Evolutionary conservation across 352 stramenopile genomes (phyloP).

Genomic region (Pythium utonaiense): DNA sequence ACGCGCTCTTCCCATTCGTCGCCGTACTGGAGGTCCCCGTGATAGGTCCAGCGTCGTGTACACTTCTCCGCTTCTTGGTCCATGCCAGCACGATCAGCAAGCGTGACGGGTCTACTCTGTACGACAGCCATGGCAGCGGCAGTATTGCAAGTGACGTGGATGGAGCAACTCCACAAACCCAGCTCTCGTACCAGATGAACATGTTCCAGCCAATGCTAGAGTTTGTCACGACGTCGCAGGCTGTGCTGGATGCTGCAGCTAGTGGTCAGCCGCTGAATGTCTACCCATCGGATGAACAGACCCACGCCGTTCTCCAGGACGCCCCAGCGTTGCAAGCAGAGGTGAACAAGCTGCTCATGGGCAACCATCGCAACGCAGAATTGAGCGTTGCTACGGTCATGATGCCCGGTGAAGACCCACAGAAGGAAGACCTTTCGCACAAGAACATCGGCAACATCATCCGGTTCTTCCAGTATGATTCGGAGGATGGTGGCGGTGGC

Average conservation of each 20-base stretch:
- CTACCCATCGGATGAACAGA: conserved; percentile 74
- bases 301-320: conserved; percentile 70
- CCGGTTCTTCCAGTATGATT: conserved; percentile 87
- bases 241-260: conserved; percentile 75
- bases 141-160: conserved; percentile 23
- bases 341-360: conserved; percentile 63
- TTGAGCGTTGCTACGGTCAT: conserved; percentile 85
- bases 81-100: conserved; percentile 78
- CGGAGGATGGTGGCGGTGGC: conserved; percentile 69
- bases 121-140: conserved; percentile 33
- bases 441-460: conserved; percentile 90
- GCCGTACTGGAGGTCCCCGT: conserved; percentile 81
- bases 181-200: conserved; percentile 81
- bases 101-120: conserved; percentile 38
- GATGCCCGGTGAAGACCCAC: conserved; percentile 75
- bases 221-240: conserved; percentile 84
- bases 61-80: conserved; percentile 82
- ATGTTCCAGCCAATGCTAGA: conserved; percentile 85
- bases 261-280: conserved; percentile 77
- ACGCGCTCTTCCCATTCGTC: conserved; percentile 82
- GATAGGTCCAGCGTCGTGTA: conserved; percentile 74
- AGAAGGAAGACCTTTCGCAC: conserved; percentile 71
- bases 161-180: conserved; percentile 7
- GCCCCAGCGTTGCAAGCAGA: conserved; percentile 59
- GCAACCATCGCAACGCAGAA: conserved; percentile 75